Base-by-base conservation (phyloP, 1,284 basidiomycete species). In the Apiotrichum gracile region DNA sequence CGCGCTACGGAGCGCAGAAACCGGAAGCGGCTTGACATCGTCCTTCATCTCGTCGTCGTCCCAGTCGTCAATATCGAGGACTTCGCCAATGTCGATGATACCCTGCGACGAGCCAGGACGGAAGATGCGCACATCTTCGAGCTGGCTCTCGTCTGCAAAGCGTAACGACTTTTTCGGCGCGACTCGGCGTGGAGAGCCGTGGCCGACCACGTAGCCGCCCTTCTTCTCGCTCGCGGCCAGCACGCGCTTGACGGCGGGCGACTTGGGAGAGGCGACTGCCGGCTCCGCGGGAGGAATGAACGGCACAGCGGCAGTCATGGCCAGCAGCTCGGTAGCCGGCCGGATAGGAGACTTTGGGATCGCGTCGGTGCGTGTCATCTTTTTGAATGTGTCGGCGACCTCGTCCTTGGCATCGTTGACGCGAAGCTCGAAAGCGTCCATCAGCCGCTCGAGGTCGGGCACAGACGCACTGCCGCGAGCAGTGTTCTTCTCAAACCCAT, bases 1-100 rank as follows among this genome's bases (percentile, higher is more conserved):
- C 6, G 22, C 44, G 14, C 44, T 34, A 21, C 38, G 52, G 12
- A 33, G n/a, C 31, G n/a, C 19, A 29, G 34, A 47, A 14, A 13
- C 14, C 10, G 37, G 43, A 3, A 51, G 42, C 8, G 44, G 52
- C 44, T 49, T 52, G 9, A 39, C 25, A 4, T 44, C 33, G 21
- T 54, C 52, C 3, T 33, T 25, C 16, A 55, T 31, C 47, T 59
- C 57, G 43, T 55, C 57, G 53, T 59, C 57, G 44, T 55, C 57
- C 57, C 57, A 59, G 9, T 59, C 57, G 10, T 9, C 46, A 13
- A 46, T 41, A 22, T 54, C 43, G 46, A 31, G 31, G 4, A 25
- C n/a, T 1, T 19, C 8, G 16, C 8, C 12, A 3, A 47, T 47
- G 39, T 35, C 47, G n/a, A 34, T 38, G 1, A 47, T 44, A 4